phyloP scores from a whole-genome alignment of 805 yeast species.

The Torulaspora indica region DNA sequence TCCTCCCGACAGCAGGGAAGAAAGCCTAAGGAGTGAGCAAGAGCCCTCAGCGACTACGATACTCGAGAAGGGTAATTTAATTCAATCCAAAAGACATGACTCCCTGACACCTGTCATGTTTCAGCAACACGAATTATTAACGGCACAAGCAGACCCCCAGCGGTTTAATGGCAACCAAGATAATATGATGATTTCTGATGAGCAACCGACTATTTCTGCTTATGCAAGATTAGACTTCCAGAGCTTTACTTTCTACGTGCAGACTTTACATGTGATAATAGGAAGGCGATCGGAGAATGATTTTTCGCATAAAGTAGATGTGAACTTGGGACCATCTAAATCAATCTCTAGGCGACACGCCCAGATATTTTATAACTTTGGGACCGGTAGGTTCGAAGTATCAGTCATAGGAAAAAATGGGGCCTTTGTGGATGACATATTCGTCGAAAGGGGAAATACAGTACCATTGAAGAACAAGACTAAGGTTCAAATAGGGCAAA shows the following conservation, averaged over 20 bases:
- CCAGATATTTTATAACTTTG: conserved; percentile 92
- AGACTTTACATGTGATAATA: conserved; percentile 86
- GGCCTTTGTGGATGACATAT: conserved; percentile 88
- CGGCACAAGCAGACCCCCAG: conserved; percentile 2
- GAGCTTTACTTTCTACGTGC: conserved; percentile 89
- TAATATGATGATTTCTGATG: conserved; percentile 18
- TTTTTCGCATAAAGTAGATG: conserved; percentile 71
- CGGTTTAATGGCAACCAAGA: conserved; percentile 4
- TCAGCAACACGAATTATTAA: conserved; percentile 20
- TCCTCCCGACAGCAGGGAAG: not conserved
- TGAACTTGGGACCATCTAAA: conserved; percentile 85
- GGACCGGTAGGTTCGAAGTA: conserved; percentile 88
- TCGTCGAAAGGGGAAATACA: conserved; percentile 86
- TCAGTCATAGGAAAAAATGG: conserved; percentile 93
- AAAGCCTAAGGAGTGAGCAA: conserved; percentile 8
- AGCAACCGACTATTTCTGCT: conserved; percentile 42
- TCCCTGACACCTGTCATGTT: conserved; percentile 31
- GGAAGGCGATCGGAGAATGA: conserved; percentile 85
- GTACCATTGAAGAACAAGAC: conserved; percentile 79
- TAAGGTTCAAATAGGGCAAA: conserved; percentile 88
- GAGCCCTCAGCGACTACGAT: conserved; percentile 27
- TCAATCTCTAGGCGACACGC: conserved; percentile 94
- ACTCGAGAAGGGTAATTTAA: conserved; percentile 20
- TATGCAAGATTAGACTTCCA: conserved; percentile 83
- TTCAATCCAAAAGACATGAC: conserved; percentile 23